These are phyloP conservation scores for Gastrolobium villosum DNA, from an alignment of 306 rosid species.

Conservation along the genomic window DNA sequence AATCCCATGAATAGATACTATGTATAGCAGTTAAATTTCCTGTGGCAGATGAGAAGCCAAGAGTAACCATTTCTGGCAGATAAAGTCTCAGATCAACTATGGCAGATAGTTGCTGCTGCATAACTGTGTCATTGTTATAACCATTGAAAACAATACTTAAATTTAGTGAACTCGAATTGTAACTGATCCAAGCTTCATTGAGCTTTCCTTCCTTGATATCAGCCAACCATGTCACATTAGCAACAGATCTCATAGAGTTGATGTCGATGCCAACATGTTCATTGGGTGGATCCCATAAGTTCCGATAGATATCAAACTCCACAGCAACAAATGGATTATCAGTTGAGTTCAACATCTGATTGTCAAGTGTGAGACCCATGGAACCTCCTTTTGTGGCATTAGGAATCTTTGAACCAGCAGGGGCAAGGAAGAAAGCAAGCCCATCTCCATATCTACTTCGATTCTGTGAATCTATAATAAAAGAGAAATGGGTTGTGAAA, in stretches of 20 bases:
- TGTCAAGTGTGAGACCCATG: slow-evolving; percentile 46
- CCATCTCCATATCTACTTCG: slow-evolving; percentile 38
- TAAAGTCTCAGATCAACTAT: slow-evolving; percentile 48
- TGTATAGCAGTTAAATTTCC: slow-evolving; percentile 13
- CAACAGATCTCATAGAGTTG: slow-evolving; percentile 49
- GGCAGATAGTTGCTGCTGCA: slow-evolving; percentile 22
- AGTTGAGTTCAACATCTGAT: background rate
- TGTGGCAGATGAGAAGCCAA: slow-evolving; percentile 57
- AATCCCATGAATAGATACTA: slow-evolving; percentile 40
- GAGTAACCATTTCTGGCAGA: slow-evolving; percentile 52
- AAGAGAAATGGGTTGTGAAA: slow-evolving; percentile 59
- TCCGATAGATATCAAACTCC: slow-evolving; percentile 59
- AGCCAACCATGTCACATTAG: slow-evolving; percentile 47
- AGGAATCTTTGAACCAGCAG: slow-evolving; percentile 20
- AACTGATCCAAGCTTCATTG: slow-evolving; percentile 51
- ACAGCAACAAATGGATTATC: slow-evolving; percentile 55
- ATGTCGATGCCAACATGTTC: slow-evolving; percentile 63
- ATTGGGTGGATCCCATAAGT: slow-evolving; percentile 18
- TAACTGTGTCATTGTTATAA: background rate
- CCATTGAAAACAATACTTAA: slow-evolving; percentile 53
- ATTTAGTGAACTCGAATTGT: slow-evolving; percentile 46
- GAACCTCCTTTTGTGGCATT: slow-evolving; percentile 33
- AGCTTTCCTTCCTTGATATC: slow-evolving; percentile 34
- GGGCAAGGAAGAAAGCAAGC: slow-evolving; percentile 59
- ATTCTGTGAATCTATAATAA: slow-evolving; percentile 44